These are phyloP conservation scores for Paraleonurus japonicus DNA, from an alignment of 257 asterid genomes.

Conservation along the genomic window DNA sequence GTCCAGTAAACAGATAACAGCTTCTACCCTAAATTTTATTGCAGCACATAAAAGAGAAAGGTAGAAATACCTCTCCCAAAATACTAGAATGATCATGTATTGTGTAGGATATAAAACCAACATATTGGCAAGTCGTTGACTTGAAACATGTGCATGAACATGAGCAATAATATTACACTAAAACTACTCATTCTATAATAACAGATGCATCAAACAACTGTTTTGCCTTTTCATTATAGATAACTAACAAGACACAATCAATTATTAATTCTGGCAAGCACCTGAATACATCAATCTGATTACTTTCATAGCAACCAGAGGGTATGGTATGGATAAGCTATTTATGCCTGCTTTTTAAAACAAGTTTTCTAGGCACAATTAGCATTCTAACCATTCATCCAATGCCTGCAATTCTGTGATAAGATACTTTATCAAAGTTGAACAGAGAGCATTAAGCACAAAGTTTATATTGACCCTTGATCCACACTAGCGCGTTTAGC, in stretches of 20 bases:
- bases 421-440: neutral
- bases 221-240: neutral
- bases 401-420: neutral
- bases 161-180: neutral
- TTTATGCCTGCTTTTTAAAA: neutral
- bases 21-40: neutral
- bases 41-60: slow-evolving; percentile 13
- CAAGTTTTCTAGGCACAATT: neutral
- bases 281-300: neutral
- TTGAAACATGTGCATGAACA: neutral
- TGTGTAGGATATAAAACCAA: neutral
- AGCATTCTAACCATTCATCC: neutral
- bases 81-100: slow-evolving; percentile 1
- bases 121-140: neutral
- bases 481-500: neutral
- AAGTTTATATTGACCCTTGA: neutral
- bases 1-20: neutral
- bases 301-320: neutral
- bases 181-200: neutral
- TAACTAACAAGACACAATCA: neutral
- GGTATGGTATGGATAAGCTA: neutral
- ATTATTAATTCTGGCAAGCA: neutral
- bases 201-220: neutral
- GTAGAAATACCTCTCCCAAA: neutral
- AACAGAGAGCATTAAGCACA: slow-evolving; percentile 4